Evolutionary conservation across 257 asterid species (phyloP), one percentile per base, ranked within the genome.

Genomic region (Solanum ossicruentum): DNA sequence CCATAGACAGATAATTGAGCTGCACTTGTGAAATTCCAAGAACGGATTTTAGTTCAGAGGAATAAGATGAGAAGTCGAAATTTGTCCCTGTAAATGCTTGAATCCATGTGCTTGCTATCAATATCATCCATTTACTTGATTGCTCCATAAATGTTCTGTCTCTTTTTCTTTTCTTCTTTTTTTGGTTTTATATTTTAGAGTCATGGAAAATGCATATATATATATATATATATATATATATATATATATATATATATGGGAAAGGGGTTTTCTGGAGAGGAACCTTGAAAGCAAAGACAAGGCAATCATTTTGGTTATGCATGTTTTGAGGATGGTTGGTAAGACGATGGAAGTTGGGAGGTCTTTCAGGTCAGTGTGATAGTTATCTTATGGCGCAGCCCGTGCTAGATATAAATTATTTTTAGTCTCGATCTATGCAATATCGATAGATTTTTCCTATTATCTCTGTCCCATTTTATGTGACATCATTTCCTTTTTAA

Each of bases 1-100:
- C 96, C 83, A 92, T 85, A 3, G 95, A 88, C 52, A 92, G 52
- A 39, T 91, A 91, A 89, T 90, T 94, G 28, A 94, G 88, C 84
- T 92, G 91, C 63, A 91, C 83, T 88, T 92, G 98, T 3, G 97
- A 92, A n/a, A 93, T 80, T 43, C 87, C 88, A 10, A 91, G 51
- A 23, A 84, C 90, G 1, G 88, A 86, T 83, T 93, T 93, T 89
- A 92, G 82, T 39, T 85, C 88, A 36, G 91, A 86, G 0, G 96
- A 94, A 82, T 92, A 92, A 0, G 93, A 88, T 2, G 96, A 89
- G 49, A 94, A 94, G 83, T 90, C 90, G 23, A 92, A 85, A 85
- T 92, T 92, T 13, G 96, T 94, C 15, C 97, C 95, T 12, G 94
- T 90, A 65, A 93, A 91, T 23, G 96, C 95, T 56, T 94, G 98